Conservation (phyloP, 257 asterid genomes). For the Gardenia jasminoides region DNA sequence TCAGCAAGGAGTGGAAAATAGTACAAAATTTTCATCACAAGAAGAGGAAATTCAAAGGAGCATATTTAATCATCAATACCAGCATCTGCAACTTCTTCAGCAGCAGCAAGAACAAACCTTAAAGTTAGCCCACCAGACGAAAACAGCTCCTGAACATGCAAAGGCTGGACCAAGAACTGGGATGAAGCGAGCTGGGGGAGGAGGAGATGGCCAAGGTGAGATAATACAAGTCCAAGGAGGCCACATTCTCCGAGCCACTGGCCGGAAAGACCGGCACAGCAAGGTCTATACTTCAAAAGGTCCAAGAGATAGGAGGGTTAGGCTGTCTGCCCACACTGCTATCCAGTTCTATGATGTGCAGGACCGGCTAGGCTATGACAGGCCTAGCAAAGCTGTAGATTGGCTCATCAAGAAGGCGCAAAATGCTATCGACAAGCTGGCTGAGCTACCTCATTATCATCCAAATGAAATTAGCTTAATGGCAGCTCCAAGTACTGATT, state of each 20-base stretch:
- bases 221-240: constrained; percentile 53
- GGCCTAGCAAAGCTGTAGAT: constrained; percentile 65
- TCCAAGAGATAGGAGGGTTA: constrained; percentile 56
- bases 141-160: constrained; percentile 12
- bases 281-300: constrained; percentile 59
- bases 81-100: constrained; percentile 7
- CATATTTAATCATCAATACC: neutral
- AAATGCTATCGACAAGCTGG: constrained; percentile 44
- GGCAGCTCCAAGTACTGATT: constrained; percentile 11
- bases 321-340: constrained; percentile 66
- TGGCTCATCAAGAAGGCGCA: constrained; percentile 61
- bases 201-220: constrained; percentile 25
- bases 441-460: constrained; percentile 11
- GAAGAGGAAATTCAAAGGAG: constrained; percentile 3
- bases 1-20: neutral
- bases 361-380: constrained; percentile 62
- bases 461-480: neutral
- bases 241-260: constrained; percentile 41
- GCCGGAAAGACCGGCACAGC: constrained; percentile 59
- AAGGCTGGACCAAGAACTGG: constrained; percentile 3
- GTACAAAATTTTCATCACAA: constrained; percentile 5
- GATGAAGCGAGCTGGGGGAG: constrained; percentile 38
- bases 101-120: constrained; percentile 3
- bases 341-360: constrained; percentile 66
- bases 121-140: neutral